Evolutionary conservation across 208 protist species (phyloP).

Genomic region (Leptomonas seymouri): DNA sequence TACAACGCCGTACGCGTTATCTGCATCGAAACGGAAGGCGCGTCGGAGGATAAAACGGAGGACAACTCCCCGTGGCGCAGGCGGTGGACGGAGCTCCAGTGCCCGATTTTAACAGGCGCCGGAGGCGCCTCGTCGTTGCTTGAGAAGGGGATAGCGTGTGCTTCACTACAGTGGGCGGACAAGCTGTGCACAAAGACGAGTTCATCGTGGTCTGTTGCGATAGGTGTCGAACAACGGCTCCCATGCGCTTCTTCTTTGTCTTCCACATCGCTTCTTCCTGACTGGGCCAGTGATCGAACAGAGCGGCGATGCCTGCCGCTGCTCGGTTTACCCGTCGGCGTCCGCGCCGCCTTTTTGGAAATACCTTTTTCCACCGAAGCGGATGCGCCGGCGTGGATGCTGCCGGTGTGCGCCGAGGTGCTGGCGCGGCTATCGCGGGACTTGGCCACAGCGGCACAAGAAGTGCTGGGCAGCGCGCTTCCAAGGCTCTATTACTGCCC

Average conservation of each 20-base stretch:
- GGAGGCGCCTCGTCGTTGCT: not conserved
- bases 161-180: not conserved
- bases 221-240: not conserved
- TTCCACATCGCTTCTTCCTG: not conserved
- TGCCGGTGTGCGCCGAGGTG: conserved; percentile 16
- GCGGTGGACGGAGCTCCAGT: conserved; percentile 12
- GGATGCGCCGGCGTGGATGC: conserved; percentile 14
- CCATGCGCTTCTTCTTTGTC: not conserved
- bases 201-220: not conserved
- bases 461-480: not conserved
- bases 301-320: conserved; percentile 9
- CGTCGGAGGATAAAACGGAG: not conserved
- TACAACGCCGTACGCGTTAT: conserved; percentile 4
- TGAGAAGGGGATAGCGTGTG: not conserved
- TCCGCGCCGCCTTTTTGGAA: conserved; percentile 24
- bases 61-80: not conserved
- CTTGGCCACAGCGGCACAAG: conserved; percentile 4
- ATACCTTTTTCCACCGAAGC: conserved; percentile 10
- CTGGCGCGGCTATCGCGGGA: conserved; percentile 16
- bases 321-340: conserved; percentile 11
- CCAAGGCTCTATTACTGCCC: conserved; percentile 52
- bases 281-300: not conserved
- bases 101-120: not conserved
- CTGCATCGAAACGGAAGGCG: too few species aligned
- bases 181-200: not conserved